Base-by-base conservation (phyloP, 495 filamentous ascomycete genomes). In the Thozetella sp. region DNA sequence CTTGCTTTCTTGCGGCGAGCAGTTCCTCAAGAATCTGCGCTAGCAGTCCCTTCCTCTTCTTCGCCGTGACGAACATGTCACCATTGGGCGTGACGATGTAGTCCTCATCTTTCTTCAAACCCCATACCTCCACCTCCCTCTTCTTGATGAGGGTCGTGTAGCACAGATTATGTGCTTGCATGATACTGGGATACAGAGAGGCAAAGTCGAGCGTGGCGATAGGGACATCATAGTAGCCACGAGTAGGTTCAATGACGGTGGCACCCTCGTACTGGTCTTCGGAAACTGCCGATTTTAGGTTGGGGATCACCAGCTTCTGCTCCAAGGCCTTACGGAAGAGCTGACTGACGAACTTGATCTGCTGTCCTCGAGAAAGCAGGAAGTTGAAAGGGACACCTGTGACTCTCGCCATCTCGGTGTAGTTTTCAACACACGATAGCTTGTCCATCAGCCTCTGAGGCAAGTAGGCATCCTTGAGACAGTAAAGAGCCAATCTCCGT, bases 371-470 rank as follows among this genome's bases (percentile, higher is more conserved):
- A 24, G 96, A 83, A 2, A 99, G 84, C 20, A 99, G 84, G 67
- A 89, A 97, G 67, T 96, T 97, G 81, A 98, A 99, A 1, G 95
- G 96, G 1, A 99, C 93, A 60, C 95, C 95, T 19, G 95, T 99
- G 69, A 99, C 95, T 84, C 95, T 95, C 43, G 95, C 95, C 95
- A 99, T 99, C 73, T 99, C 95, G 0, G 95, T 98, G 67, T 97
- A 97, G 72, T 99, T 99, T 68, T 96, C 89, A 25, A 99, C 81
- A 72, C 95, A 97, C 73, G 96, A 97, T 26, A 99, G 80, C 67
- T 99, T 99, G 72, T 99, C 95, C 86, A 99, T 92, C 56, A 99
- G 76, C 43, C 95, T 78, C 67, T 98, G 96, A 3, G 95, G 95
- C 13, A 99, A 78, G 65, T 97, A 98, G 10, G 95, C 95, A 80